Percentiles rank a stretch among this genome's conserved stretches.
These are phyloP conservation scores for Naegleria fowleri DNA, from an alignment of 208 protist species.

Conservation along the genomic window DNA sequence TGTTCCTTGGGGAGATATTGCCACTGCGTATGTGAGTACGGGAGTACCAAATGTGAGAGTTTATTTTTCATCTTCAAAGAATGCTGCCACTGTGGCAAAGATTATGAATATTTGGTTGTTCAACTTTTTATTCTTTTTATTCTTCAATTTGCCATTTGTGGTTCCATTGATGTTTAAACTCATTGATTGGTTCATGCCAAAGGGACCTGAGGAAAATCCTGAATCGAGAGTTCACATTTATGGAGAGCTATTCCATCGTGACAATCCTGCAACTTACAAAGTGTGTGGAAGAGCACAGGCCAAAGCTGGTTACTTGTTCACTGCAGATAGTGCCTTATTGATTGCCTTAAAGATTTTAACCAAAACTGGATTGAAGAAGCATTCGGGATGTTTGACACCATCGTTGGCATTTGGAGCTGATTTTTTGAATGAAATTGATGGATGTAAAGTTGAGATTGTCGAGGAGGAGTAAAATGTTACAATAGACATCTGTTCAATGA, in stretches of 20 bases:
- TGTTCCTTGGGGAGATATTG: conserved; percentile 16
- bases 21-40: background rate
- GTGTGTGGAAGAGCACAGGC: too few species aligned
- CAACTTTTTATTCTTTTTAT: background rate
- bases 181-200: background rate
- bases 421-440: background rate
- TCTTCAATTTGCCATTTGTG: background rate
- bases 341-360: background rate
- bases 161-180: background rate
- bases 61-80: background rate
- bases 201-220: background rate
- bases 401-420: background rate
- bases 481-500: too few species aligned
- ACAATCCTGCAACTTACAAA: background rate
- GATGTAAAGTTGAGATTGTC: background rate
- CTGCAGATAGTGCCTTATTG: background rate
- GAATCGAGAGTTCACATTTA: background rate
- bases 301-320: background rate
- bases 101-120: background rate
- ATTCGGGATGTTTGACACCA: conserved; percentile 2
- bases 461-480: too few species aligned
- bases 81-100: background rate
- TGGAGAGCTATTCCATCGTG: background rate
- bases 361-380: background rate
- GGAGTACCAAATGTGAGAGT: background rate